Evolutionary conservation across 2,329 filamentous ascomycete species (phyloP).

Genomic region (Ploettnerulaceae sp.): DNA sequence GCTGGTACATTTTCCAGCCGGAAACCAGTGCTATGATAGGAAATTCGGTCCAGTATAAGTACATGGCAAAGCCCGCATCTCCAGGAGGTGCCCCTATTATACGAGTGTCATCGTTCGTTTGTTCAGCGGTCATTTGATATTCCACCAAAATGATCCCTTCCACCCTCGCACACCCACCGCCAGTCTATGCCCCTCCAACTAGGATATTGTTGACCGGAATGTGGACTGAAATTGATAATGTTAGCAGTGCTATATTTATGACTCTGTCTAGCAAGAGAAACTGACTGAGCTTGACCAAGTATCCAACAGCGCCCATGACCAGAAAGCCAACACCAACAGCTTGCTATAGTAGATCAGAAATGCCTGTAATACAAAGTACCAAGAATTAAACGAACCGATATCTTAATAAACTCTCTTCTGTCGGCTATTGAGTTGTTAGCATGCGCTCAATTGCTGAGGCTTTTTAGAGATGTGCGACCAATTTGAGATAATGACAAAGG

Average conservation of each 20-base stretch:
- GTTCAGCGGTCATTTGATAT: background rate
- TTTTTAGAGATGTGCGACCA: background rate
- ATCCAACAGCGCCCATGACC: conserved; percentile 49
- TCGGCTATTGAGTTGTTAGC: conserved; percentile 33
- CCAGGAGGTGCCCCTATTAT: conserved; percentile 11
- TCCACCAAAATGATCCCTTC: conserved; percentile 1
- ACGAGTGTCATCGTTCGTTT: conserved; percentile 3
- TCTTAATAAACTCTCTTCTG: conserved; percentile 39
- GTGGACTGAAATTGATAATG: conserved; percentile 37
- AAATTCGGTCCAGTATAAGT: conserved; percentile 22
- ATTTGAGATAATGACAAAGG: too few relatives aligned
- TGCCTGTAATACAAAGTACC: too few relatives aligned
- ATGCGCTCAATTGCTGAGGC: background rate
- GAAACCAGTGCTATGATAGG: conserved; percentile 15
- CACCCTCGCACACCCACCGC: background rate
- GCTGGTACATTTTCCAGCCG: conserved; percentile 19
- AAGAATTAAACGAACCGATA: too few relatives aligned
- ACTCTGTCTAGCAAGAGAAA: conserved; percentile 5
- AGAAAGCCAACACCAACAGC: conserved; percentile 49
- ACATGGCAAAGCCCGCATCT: conserved; percentile 16
- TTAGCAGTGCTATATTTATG: background rate
- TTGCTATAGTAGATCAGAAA: too few relatives aligned
- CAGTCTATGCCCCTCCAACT: conserved; percentile 36
- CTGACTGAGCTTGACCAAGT: conserved; percentile 46
- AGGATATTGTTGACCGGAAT: conserved; percentile 51